Evolutionary conservation across 371 early-diverging fungal species (phyloP), one percentile per base, ranked within the genome.

Genomic region (Mucor racemosus): DNA sequence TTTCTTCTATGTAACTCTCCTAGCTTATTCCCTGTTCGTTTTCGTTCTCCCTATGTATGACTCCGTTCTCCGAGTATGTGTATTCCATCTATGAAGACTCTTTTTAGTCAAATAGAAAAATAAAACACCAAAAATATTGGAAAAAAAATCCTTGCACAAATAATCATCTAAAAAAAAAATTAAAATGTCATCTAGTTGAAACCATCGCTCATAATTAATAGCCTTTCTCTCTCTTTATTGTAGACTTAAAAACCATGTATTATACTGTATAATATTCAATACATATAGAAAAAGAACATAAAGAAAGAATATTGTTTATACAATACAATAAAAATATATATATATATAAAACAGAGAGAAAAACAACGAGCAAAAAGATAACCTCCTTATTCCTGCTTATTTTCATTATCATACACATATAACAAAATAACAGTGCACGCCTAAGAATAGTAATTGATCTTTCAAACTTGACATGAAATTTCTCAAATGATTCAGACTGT

Each of bases 381-480:
- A 9, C 53, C 53, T 53, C 53, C 53, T 31, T 53, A 53, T 53
- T 53, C 26, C 26, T 53, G 31, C 9, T 21, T 13, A 50, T 26
- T 50, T 50, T 50, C 50, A 8, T 50, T 50, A 21, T 50, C 4
- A 11, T 21, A 26, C 3, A 26, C 3, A 26, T 26, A 26, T 19
- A 50, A 21, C 11, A 50, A 38, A 38, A 9, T 4, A 38, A 9
- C 1, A 53, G 11, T 53, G 31, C 31, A 31, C 3, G 5, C 11
- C 53, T 26, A 21, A 53, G 14, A 13, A 31, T 53, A 31, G 53
- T 11, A 53, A 31, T 53, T 5, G 53, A 10, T 53, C 14, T 31
- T 31, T 26, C 31, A 53, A 53, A 26, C 31, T 53, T 53, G 53
- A 53, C 31, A 53, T 53, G 31, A 53, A 13, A 53, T 53, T 53